Evolutionary conservation across 805 yeast species (phyloP), one percentile per base, ranked within the genome.

Genomic region (Myxozyma lipomycoides): DNA sequence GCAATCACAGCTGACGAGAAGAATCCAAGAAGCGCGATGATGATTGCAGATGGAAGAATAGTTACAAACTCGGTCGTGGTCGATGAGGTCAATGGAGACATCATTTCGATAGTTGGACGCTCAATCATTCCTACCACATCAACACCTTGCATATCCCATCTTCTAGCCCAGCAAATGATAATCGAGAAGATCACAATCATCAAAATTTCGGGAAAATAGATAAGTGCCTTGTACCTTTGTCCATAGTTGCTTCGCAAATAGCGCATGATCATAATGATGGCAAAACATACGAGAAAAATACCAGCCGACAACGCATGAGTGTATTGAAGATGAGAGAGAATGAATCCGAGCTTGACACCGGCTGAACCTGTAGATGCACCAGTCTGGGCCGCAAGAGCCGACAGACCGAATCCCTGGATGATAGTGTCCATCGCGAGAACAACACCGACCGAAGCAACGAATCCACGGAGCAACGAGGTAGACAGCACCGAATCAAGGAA

Each of bases 1-100:
- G 90, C 85, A 0, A 97, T 96, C 0, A 96, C 89, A 0, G 96
- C 86, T 5, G 95, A 83, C 66, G 91, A 97, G 61, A 91, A 86
- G 64, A 91, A 88, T 0, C 98, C 98, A 34, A 91, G 70, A 63
- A 88, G 78, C 0, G 96, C 95, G 55, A 86, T 79, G 50, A 84
- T 75, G 54, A 89, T 79, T 0, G 93, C 79, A 0, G 91, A 76
- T n/a, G 81, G 74, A 60, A 87, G 76, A 44, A 81, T 67, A 23
- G 75, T 73, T 45, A 78, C 74, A 53, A 84, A 77, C 52, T 77
- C 71, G 34, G 72, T 72, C 51, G 75, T 70, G 18, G 72, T 71
- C 2, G 70, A 59, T 0, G 68, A 64, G 0, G 79, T 65, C 15
- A 90, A 66, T 3, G 96, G 96, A 48, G 81, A 70, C 46, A 72